Conservation (phyloP, 1,139 yeast species). For the Sugiyamaella grinbergsii region DNA sequence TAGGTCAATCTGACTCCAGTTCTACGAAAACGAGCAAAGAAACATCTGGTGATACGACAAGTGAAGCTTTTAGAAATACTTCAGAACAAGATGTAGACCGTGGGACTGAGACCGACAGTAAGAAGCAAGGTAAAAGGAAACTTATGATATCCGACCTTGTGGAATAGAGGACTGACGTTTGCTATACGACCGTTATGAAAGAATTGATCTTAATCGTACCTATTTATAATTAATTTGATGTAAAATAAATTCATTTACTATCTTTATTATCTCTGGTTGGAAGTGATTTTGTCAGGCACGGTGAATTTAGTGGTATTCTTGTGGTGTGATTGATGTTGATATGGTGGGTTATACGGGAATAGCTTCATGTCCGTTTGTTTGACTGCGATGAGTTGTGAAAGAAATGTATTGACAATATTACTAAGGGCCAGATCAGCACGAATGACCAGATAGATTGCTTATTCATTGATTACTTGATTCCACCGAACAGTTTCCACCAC, state of each 20-base stretch:
- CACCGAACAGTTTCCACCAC: too few relatives aligned
- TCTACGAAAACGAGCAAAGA: not conserved
- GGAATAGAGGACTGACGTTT: slow-evolving; percentile 18
- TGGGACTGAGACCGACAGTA: not conserved
- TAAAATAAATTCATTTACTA: not conserved
- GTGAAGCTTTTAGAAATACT: not conserved
- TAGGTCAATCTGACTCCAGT: not conserved
- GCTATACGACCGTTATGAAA: slow-evolving; percentile 18
- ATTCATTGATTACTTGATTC: too few relatives aligned
- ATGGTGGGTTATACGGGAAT: too few relatives aligned
- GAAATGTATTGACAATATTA: too few relatives aligned
- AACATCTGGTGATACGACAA: not conserved
- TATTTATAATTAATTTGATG: slow-evolving; percentile 16
- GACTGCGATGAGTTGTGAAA: too few relatives aligned
- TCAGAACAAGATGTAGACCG: slow-evolving; percentile 7
- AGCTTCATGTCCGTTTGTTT: too few relatives aligned
- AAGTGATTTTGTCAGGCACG: too few relatives aligned
- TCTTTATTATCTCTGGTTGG: too few relatives aligned
- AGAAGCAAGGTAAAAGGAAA: slow-evolving; percentile 21
- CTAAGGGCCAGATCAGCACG: too few relatives aligned
- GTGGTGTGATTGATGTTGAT: too few relatives aligned
- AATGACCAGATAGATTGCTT: too few relatives aligned
- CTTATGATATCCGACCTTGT: slow-evolving; percentile 45
- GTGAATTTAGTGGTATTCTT: too few relatives aligned
- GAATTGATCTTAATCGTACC: not conserved